phyloP scores from a whole-genome alignment of 371 early-diverging fungal genomes.

The Syncephalastrum contaminatum region DNA sequence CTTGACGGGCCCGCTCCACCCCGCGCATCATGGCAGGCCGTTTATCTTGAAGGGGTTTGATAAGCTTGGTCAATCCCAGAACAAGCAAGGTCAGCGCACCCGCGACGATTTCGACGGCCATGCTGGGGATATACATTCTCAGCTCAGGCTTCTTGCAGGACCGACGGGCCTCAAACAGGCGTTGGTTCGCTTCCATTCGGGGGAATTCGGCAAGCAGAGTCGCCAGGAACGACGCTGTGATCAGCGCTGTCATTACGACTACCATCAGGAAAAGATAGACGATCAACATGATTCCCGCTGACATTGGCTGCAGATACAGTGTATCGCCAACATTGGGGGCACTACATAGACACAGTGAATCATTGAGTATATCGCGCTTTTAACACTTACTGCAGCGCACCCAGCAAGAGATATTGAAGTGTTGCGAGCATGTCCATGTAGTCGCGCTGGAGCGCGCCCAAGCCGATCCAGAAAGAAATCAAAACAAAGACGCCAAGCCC shows the following conservation, averaged over 20 bases:
- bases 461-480: constrained; percentile 38
- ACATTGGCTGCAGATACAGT: constrained; percentile 30
- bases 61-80: background rate
- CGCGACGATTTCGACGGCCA: constrained; percentile 29
- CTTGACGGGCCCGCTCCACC: constrained; percentile 32
- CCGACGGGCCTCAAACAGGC: constrained; percentile 20
- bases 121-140: constrained; percentile 26
- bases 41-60: background rate
- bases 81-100: constrained; percentile 16
- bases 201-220: constrained; percentile 27
- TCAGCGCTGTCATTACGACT: constrained; percentile 25
- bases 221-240: constrained; percentile 39
- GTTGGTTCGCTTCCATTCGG: constrained; percentile 16
- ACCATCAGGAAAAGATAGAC: constrained; percentile 35
- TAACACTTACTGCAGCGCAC: constrained; percentile 44
- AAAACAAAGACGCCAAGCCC: constrained; percentile 19
- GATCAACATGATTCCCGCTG: constrained; percentile 31
- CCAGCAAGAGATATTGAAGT: constrained; percentile 33
- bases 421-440: constrained; percentile 26
- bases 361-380: background rate
- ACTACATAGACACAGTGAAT: constrained; percentile 13
- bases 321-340: constrained; percentile 41
- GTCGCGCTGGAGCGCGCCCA: constrained; percentile 37
- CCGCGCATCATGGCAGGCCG: constrained; percentile 5
- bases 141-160: constrained; percentile 12